Conservation (phyloP, 2,329 filamentous ascomycete genomes). For the Neofusicoccum kwambonambiense region DNA sequence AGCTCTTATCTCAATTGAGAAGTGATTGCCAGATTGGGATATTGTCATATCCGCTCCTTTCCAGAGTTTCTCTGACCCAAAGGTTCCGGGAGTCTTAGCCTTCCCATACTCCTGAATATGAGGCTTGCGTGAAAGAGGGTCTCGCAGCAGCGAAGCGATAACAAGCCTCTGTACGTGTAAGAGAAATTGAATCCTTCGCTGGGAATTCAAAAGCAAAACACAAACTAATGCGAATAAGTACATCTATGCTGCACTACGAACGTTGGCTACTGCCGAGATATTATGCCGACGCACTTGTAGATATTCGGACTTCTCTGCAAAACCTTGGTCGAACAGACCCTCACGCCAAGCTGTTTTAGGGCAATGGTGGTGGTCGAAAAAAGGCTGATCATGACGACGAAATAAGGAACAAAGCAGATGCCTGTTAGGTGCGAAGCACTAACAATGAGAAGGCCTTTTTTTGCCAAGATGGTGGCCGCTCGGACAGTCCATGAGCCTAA, state of each 20-base stretch:
- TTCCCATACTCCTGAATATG: too few relatives aligned
- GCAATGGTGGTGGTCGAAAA: neutral
- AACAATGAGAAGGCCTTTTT: neutral
- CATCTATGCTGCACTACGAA: too few relatives aligned
- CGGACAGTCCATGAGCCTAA: neutral
- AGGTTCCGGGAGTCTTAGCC: too few relatives aligned
- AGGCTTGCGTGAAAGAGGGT: too few relatives aligned
- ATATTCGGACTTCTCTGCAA: too few relatives aligned
- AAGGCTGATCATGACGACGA: neutral
- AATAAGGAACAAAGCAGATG: neutral
- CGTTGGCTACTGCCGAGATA: too few relatives aligned
- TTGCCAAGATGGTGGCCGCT: neutral
- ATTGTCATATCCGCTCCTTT: neutral
- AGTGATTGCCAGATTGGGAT: neutral
- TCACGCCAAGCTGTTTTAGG: neutral
- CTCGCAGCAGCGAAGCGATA: too few relatives aligned
- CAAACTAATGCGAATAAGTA: too few relatives aligned
- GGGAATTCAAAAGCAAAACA: too few relatives aligned
- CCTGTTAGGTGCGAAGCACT: neutral
- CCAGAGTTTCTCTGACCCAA: neutral
- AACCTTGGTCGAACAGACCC: neutral
- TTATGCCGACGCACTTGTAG: too few relatives aligned
- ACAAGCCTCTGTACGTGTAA: too few relatives aligned
- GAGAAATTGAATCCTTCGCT: too few relatives aligned
- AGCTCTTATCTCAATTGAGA: neutral